Conservation (phyloP, 306 rosid species). For the Hippophae gyantsensis region DNA sequence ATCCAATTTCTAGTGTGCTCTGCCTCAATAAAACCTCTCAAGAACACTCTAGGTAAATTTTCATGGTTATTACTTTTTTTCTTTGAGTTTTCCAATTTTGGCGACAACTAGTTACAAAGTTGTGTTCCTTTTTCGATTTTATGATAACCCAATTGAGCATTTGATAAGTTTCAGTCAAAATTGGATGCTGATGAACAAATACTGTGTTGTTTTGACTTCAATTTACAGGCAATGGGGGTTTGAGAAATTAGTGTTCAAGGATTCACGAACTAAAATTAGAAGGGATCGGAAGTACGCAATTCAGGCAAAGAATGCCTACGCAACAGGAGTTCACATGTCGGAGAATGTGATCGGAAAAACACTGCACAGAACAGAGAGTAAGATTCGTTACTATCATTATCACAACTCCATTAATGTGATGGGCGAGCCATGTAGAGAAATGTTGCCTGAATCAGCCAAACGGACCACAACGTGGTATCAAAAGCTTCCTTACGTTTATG, state of each 20-base stretch:
- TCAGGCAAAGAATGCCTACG: conserved; percentile 32
- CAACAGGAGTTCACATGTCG: conserved; percentile 42
- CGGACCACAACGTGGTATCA: conserved; percentile 18
- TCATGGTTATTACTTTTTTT: too few relatives aligned
- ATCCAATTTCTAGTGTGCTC: conserved; percentile 31
- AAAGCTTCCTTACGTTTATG: conserved; percentile 21
- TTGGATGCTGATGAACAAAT: background rate
- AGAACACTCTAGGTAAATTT: conserved; percentile 17
- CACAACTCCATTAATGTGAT: conserved; percentile 25
- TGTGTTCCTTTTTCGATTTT: background rate
- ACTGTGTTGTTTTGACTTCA: background rate
- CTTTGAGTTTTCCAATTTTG: too few relatives aligned
- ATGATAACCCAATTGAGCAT: background rate
- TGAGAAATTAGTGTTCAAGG: conserved; percentile 32
- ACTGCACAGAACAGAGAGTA: conserved; percentile 27
- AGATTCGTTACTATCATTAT: conserved; percentile 34
- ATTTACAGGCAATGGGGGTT: conserved; percentile 34
- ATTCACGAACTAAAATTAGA: conserved; percentile 22
- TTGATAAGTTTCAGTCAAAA: background rate
- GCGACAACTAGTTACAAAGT: too few relatives aligned
- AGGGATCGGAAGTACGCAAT: conserved; percentile 34
- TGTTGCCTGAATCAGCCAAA: conserved; percentile 23
- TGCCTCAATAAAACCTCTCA: conserved; percentile 28
- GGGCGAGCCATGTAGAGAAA: conserved; percentile 27
- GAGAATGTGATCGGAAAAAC: conserved; percentile 36